Evolutionary conservation across 225 moss, liverwort and hornwort genomes (phyloP), one percentile per base, ranked within the genome.

Genomic region (Takakia lepidozioides): DNA sequence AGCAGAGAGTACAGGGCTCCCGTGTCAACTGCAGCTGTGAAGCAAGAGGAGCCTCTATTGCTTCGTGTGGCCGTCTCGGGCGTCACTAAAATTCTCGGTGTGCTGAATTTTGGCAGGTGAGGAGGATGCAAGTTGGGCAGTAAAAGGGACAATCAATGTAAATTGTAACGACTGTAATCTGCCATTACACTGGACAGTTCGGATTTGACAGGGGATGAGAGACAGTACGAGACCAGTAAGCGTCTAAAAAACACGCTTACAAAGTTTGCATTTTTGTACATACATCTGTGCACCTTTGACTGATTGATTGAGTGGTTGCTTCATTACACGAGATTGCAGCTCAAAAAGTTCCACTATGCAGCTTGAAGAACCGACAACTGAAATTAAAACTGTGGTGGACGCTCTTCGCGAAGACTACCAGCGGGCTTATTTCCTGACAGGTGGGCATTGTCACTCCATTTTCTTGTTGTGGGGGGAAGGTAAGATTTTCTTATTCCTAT

Each of bases 361-460:
- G 47, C 62, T 67, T 54, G 67, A 27, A 2, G 29, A 53, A 29
- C 38, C 51, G 46, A 22, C 53, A 38, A 46, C 36, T 27, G 62
- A 22, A 20, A 29, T 54, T 27, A 61, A 51, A 48, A 69, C 64
- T 41, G 48, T 84, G 27, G 28, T 92, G 36, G 66, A 69, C 38
- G 39, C 49, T 46, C 78, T 92, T 36, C 84, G 70, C 25, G 50
- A 67, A 23, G 91, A 91, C 30, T 91, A 81, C 35, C 49, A 60
- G 13, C 64, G 63, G 29, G 67, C 78, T 4, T 92, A 92, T 51
- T 92, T 92, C 51, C 81, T 92, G 1, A 92, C 87, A 69, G 89
- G 89, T 85, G 29, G n/a, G n/a, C n/a, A n/a, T n/a, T n/a, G n/a
- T n/a, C n/a, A n/a, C n/a, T n/a, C n/a, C n/a, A n/a, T n/a, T n/a